These are phyloP conservation scores for Arthrobotrys iridis DNA, from an alignment of 2,329 filamentous ascomycete species.

Conservation along the genomic window DNA sequence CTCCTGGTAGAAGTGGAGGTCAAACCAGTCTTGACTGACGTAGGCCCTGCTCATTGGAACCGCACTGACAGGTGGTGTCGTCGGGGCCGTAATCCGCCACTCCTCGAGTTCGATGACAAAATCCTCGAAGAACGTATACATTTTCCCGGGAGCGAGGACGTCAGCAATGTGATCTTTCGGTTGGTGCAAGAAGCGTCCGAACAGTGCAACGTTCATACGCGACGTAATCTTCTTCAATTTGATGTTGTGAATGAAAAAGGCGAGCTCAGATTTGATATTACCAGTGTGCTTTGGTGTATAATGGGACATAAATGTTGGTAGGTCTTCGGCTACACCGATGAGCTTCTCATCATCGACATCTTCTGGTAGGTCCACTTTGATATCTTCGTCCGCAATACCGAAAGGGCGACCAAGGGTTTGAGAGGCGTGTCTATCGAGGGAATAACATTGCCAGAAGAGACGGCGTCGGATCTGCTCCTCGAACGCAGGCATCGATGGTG, in stretches of 20 bases:
- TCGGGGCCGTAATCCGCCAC: slow-evolving; percentile 46
- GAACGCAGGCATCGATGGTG: slow-evolving; percentile 52
- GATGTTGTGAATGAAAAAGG: slow-evolving; percentile 54
- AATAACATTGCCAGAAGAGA: slow-evolving; percentile 64
- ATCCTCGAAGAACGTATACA: slow-evolving; percentile 53
- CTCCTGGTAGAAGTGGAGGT: slow-evolving; percentile 52
- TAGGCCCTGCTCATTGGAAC: slow-evolving; percentile 47
- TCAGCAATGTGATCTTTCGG: slow-evolving; percentile 50
- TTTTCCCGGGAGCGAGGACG: slow-evolving; percentile 47
- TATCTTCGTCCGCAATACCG: slow-evolving; percentile 63
- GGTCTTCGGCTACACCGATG: slow-evolving; percentile 47
- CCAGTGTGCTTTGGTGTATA: slow-evolving; percentile 49
- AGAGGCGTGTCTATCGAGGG: slow-evolving; percentile 62
- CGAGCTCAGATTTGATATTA: slow-evolving; percentile 50
- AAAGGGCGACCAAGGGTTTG: slow-evolving; percentile 62
- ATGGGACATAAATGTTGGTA: slow-evolving; percentile 50
- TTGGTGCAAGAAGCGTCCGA: slow-evolving; percentile 45
- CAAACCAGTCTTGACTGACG: slow-evolving; percentile 51
- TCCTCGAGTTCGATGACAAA: slow-evolving; percentile 49
- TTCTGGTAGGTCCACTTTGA: slow-evolving; percentile 61
- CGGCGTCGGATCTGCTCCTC: slow-evolving; percentile 63
- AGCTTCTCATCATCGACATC: slow-evolving; percentile 61
- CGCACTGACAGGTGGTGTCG: slow-evolving; percentile 36
- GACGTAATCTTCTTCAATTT: slow-evolving; percentile 54
- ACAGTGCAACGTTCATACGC: slow-evolving; percentile 49